Base-by-base conservation (phyloP, 306 rosid species). In the Castanea mollissima region DNA sequence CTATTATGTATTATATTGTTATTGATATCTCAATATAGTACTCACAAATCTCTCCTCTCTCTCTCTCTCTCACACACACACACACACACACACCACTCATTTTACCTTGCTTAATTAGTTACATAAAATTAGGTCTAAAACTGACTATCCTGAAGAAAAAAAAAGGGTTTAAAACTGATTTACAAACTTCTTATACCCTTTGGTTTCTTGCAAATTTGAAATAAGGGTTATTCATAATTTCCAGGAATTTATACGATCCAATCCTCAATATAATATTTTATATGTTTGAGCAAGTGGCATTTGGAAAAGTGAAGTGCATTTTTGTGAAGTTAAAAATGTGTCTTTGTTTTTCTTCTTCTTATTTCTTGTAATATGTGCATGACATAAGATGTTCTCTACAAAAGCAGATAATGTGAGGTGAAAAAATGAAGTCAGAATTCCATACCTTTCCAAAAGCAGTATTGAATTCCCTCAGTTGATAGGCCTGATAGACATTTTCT, bases 391-490 rank as follows among this genome's bases (percentile, higher is more conserved):
- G 25, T 75, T 2, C 56, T 58, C 5, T 2, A 58, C 62, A 14
- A 44, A 16, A 18, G 71, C 46, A 80, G 59, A 46, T 46, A 67
- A 51, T 76, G 62, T 55, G 49, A 21, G 65, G 81, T 62, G 59
- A 68, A 67, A 49, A 80, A 12, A 35, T 70, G 41, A 82, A 72
- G 72, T 57, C 69, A 21, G 78, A 71, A 25, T 51, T 65, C 23
- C 90, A n/a, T 91, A 92, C 98, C 98, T 92, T 91, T 91, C 99
- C 99, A 94, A 80, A 94, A 94, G 97, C 99, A 91, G 58, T 81
- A 88, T 75, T 94, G 99, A 84, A 91, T 94, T 78, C 86, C 92
- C 78, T 83, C 92, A 5, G 97, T 94, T 73, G 97, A 59, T 52
- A 94, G 89, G 41, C 97, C 98, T 94, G 72, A 64, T 34, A 79